Evolutionary conservation across 1,139 yeast species (phyloP).

Genomic region (Yamadazyma dushanensis): DNA sequence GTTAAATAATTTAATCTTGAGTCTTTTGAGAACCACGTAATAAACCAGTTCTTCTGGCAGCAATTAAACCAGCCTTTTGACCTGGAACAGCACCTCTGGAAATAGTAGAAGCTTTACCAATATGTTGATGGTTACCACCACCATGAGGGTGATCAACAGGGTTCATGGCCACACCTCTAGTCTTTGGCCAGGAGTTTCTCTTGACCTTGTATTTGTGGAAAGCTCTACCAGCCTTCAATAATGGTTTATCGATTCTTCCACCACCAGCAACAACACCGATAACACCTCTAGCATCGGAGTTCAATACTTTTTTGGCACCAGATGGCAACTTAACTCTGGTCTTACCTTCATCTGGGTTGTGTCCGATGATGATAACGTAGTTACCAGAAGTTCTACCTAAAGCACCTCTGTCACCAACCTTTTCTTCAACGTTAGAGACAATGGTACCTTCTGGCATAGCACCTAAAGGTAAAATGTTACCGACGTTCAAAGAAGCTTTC

Average conservation of each 20-base stretch:
- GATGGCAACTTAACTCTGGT: constrained; percentile 99
- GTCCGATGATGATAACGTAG: constrained; percentile 98
- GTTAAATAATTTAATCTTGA: constrained; percentile 54
- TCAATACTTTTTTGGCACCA: constrained; percentile 95
- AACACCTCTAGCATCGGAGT: constrained; percentile 98
- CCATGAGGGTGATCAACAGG: constrained; percentile 99
- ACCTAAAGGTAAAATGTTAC: constrained; percentile 96
- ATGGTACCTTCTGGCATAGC: constrained; percentile 99
- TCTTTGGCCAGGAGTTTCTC: constrained; percentile 99
- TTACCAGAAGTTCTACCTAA: constrained; percentile 99
- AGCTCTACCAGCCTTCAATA: constrained; percentile 99
- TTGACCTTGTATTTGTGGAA: constrained; percentile 98
- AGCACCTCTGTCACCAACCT: constrained; percentile 99
- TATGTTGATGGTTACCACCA: constrained; percentile 99
- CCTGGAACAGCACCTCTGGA: constrained; percentile 99
- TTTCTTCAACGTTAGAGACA: constrained; percentile 97
- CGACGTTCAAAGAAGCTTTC: constrained; percentile 96
- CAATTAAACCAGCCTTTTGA: constrained; percentile 99
- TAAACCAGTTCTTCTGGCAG: constrained; percentile 99
- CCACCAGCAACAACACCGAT: constrained; percentile 99
- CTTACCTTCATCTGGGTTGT: constrained; percentile 98
- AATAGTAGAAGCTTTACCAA: constrained; percentile 99
- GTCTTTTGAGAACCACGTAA: constrained; percentile 99
- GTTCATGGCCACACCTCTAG: constrained; percentile 99
- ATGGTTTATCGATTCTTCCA: constrained; percentile 99